Conservation (phyloP, 2,329 filamentous ascomycete genomes). For the Microsporum audouinii region DNA sequence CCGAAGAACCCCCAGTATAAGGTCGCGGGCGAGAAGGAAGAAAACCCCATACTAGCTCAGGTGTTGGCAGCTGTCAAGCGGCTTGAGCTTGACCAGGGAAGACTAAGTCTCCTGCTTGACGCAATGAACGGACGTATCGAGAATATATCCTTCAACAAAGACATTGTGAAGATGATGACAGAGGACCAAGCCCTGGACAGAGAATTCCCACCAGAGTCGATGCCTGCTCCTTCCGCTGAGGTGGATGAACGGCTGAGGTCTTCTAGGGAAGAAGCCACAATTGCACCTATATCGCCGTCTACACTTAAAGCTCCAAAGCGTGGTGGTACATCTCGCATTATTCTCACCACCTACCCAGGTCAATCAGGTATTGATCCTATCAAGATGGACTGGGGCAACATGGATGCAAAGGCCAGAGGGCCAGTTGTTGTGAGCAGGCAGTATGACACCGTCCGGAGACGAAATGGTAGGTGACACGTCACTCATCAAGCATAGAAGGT, state of each 20-base stretch:
- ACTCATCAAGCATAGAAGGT: not conserved
- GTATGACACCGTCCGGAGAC: conserved; percentile 61
- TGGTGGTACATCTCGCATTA: conserved; percentile 37
- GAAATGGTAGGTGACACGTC: conserved; percentile 54
- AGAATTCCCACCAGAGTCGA: not conserved
- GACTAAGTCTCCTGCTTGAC: conserved; percentile 2
- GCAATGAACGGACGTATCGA: conserved; percentile 1
- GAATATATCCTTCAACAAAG: conserved; percentile 1
- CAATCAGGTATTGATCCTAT: conserved; percentile 92
- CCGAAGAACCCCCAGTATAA: not conserved
- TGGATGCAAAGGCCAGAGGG: conserved; percentile 62
- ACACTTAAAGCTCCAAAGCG: not conserved
- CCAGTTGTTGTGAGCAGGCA: conserved; percentile 78
- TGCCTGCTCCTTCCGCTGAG: not conserved
- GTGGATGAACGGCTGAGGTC: not conserved
- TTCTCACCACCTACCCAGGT: conserved; percentile 76
- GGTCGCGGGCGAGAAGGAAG: not conserved
- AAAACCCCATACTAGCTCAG: not conserved
- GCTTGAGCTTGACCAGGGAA: conserved; percentile 9
- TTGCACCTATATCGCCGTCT: not conserved
- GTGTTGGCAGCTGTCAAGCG: conserved; percentile 9
- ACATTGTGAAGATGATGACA: conserved; percentile 2
- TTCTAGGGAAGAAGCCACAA: not conserved
- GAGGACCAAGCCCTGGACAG: not conserved
- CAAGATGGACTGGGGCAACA: conserved; percentile 73